Percentiles rank a stretch among this genome's conserved stretches.
phyloP scores from a whole-genome alignment of 2,329 filamentous ascomycete species.

The Botrytis paeoniae region DNA sequence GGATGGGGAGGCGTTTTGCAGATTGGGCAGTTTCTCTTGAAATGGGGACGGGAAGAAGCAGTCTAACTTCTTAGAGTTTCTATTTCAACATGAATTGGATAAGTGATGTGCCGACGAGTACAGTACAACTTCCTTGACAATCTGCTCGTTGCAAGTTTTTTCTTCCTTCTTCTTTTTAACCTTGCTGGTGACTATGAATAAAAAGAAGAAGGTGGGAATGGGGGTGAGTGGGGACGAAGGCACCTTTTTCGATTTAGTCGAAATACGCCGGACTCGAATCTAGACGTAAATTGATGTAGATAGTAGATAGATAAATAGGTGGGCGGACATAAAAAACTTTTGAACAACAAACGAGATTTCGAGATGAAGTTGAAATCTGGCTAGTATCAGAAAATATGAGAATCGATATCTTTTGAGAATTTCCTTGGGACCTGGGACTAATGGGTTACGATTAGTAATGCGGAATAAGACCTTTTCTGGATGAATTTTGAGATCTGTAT shows the following conservation, averaged over 20 bases:
- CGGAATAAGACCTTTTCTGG: background rate
- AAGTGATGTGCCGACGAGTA: too few relatives aligned
- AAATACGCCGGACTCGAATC: background rate
- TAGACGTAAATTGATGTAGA: too few relatives aligned
- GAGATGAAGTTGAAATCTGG: background rate
- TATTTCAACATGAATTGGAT: too few relatives aligned
- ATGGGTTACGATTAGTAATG: background rate
- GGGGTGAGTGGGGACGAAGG: background rate
- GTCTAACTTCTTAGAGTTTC: too few relatives aligned
- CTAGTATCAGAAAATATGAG: background rate
- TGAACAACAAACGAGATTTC: background rate
- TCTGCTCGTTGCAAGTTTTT: background rate
- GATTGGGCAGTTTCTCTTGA: too few relatives aligned
- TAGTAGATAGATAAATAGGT: too few relatives aligned
- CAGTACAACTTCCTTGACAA: too few relatives aligned
- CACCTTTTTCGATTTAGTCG: background rate
- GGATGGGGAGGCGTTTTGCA: too few relatives aligned
- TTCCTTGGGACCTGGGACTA: background rate
- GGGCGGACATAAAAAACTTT: too few relatives aligned
- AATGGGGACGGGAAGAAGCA: too few relatives aligned
- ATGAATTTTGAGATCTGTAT: background rate
- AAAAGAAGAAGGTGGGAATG: background rate
- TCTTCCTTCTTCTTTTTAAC: background rate
- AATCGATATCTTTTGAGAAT: background rate
- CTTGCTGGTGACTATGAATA: background rate